These are phyloP conservation scores for Lichtheimia hyalospora DNA, from an alignment of 371 early-diverging fungal genomes.

Conservation along the genomic window DNA sequence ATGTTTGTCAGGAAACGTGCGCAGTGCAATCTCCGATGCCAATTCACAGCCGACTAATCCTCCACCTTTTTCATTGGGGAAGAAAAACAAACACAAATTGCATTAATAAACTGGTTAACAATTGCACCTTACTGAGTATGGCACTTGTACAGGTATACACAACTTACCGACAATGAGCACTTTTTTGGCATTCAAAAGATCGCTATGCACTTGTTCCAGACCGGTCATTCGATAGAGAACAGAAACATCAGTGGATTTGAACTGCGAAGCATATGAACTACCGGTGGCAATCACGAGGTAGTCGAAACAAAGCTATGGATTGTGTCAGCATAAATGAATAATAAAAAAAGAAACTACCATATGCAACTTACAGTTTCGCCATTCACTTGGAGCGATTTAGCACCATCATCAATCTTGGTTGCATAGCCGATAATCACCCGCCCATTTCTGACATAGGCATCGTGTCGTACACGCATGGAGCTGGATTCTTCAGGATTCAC, in stretches of 20 bases:
- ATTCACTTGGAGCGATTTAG: slow-evolving; percentile 26
- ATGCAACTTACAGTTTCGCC: slow-evolving; percentile 23
- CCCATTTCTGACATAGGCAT: slow-evolving; percentile 42
- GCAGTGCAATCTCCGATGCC: slow-evolving; percentile 55
- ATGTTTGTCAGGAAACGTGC: slow-evolving; percentile 24
- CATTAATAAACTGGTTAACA: no score
- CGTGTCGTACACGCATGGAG: slow-evolving; percentile 38
- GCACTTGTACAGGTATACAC: not conserved
- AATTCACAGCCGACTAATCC: slow-evolving; percentile 71
- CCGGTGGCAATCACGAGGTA: slow-evolving; percentile 75
- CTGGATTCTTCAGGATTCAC: slow-evolving; percentile 25
- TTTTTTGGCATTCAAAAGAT: slow-evolving; percentile 53
- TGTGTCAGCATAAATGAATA: no score
- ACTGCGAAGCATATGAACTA: slow-evolving; percentile 52
- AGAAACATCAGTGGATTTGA: slow-evolving; percentile 48
- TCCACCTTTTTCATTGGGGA: slow-evolving; percentile 39
- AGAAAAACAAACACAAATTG: not conserved
- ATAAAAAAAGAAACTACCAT: not conserved
- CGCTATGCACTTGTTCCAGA: slow-evolving; percentile 31
- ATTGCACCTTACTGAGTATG: no score
- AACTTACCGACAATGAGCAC: slow-evolving; percentile 49
- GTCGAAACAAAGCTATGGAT: slow-evolving; percentile 33
- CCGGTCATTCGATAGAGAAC: slow-evolving; percentile 33
- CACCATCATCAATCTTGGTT: slow-evolving; percentile 28
- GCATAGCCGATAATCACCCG: slow-evolving; percentile 46